These are phyloP conservation scores for Penicillium italicum DNA, from an alignment of 2,329 filamentous ascomycete species.

Conservation along the genomic window DNA sequence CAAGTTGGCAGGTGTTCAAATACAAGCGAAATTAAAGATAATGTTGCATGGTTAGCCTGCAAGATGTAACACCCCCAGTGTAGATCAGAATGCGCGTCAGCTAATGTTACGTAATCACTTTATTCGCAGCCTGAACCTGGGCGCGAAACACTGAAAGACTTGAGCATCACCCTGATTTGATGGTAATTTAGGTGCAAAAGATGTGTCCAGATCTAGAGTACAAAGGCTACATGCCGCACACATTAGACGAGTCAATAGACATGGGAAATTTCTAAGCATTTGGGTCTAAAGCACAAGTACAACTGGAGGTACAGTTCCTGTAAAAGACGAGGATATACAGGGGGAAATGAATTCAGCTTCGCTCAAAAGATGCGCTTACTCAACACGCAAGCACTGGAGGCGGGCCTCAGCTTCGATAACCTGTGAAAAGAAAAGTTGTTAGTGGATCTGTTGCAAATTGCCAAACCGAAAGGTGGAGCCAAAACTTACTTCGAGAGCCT, in stretches of 20 bases:
- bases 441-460: constrained; percentile 4
- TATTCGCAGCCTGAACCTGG: background rate
- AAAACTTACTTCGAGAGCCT: constrained; percentile 83
- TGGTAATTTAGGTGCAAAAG: background rate
- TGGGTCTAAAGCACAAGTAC: constrained; percentile 37
- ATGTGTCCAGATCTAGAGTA: too few species aligned
- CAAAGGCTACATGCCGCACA: too few species aligned
- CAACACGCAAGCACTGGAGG: constrained; percentile 79
- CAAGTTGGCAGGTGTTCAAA: background rate
- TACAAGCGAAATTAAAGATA: background rate
- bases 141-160: background rate
- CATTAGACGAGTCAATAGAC: constrained; percentile 8
- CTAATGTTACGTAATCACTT: constrained; percentile 6
- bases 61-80: constrained; percentile 6
- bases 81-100: constrained; percentile 16
- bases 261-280: constrained; percentile 35
- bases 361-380: constrained; percentile 49
- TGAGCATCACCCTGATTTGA: background rate
- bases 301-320: constrained; percentile 42
- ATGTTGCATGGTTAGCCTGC: constrained; percentile 1
- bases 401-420: constrained; percentile 87
- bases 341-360: constrained; percentile 27
- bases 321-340: constrained; percentile 32
- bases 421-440: constrained; percentile 43
- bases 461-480: background rate